A percentile compares a stretch with the other conserved stretches of the same genome.
phyloP scores from a whole-genome alignment of 2,329 filamentous ascomycete species.

The Claviceps capensis region DNA sequence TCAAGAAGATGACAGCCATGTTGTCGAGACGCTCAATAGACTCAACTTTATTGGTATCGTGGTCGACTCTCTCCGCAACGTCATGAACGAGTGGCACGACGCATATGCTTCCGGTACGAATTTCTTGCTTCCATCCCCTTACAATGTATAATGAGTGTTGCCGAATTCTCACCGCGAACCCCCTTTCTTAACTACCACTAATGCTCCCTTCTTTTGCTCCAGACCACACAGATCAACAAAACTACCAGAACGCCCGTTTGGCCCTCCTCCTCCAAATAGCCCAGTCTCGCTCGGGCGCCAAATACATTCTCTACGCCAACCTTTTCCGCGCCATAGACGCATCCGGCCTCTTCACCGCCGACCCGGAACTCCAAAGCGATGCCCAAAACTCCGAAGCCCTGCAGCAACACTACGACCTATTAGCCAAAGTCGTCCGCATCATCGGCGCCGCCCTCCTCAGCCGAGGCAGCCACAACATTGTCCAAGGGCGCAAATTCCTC shows the following conservation, averaged over 20 bases:
- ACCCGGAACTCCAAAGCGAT: conserved; percentile 82
- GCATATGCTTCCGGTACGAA: conserved; percentile 39
- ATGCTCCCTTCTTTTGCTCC: not conserved
- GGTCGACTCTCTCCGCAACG: conserved; percentile 70
- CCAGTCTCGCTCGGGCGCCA: conserved; percentile 72
- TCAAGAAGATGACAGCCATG: conserved; percentile 55
- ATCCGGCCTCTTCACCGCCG: conserved; percentile 75
- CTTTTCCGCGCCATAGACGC: conserved; percentile 70
- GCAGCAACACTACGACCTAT: conserved; percentile 69
- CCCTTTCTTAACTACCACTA: not conserved
- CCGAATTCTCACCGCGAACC: not conserved
- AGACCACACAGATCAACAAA: conserved; percentile 30
- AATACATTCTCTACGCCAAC: conserved; percentile 76
- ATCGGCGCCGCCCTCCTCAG: conserved; percentile 71
- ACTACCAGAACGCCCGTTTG: conserved; percentile 56
- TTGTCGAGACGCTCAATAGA: conserved; percentile 67
- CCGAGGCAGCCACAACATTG: conserved; percentile 68
- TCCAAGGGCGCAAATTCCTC: conserved; percentile 68
- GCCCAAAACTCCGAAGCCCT: conserved; percentile 57
- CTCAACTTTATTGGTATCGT: conserved; percentile 87
- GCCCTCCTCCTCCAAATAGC: conserved; percentile 73
- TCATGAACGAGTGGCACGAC: conserved; percentile 58
- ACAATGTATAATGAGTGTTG: not conserved
- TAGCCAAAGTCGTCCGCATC: conserved; percentile 68
- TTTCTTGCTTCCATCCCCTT: not conserved